A percentile compares a stretch with the other conserved stretches of the same genome.
Conservation (phyloP, 192 early-diverging fungal genomes). For the Gryganskiella cystojenkinii region DNA sequence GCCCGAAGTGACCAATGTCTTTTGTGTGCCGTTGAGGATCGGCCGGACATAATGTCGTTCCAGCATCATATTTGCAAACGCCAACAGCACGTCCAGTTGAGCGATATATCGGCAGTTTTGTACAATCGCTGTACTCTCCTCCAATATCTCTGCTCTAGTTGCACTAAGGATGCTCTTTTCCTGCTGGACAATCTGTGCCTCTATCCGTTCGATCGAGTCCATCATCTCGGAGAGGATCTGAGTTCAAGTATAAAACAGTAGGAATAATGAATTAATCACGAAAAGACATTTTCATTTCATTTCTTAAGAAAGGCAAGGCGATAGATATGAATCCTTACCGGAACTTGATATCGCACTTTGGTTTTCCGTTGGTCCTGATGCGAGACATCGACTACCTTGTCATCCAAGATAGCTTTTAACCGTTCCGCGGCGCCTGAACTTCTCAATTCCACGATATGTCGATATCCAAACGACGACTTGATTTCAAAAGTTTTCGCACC, state of each 20-base stretch:
- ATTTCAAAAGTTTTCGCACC: conserved; percentile 39
- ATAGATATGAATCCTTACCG: conserved; percentile 8
- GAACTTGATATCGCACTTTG: conserved; percentile 42
- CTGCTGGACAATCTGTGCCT: conserved; percentile 37
- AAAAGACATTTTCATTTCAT: no score
- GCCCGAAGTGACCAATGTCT: conserved; percentile 52
- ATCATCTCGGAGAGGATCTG: conserved; percentile 28
- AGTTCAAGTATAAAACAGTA: background rate
- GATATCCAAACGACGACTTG: conserved; percentile 50
- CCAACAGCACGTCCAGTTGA: conserved; percentile 73
- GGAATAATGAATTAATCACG: background rate
- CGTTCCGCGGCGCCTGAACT: conserved; percentile 28
- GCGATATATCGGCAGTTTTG: conserved; percentile 71
- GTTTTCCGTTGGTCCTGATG: conserved; percentile 30
- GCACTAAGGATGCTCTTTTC: conserved; percentile 42
- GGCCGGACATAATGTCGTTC: conserved; percentile 69
- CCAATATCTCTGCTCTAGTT: conserved; percentile 52
- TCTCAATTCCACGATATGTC: conserved; percentile 43
- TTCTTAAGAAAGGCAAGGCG: no score
- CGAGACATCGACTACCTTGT: conserved; percentile 38
- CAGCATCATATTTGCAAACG: conserved; percentile 66
- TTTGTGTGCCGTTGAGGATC: conserved; percentile 31
- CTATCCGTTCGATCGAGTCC: conserved; percentile 38
- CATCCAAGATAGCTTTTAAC: conserved; percentile 14
- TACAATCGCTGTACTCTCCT: conserved; percentile 64